phyloP scores from a whole-genome alignment of 2,329 filamentous ascomycete genomes.

The Hymenoscyphus fructigenus region DNA sequence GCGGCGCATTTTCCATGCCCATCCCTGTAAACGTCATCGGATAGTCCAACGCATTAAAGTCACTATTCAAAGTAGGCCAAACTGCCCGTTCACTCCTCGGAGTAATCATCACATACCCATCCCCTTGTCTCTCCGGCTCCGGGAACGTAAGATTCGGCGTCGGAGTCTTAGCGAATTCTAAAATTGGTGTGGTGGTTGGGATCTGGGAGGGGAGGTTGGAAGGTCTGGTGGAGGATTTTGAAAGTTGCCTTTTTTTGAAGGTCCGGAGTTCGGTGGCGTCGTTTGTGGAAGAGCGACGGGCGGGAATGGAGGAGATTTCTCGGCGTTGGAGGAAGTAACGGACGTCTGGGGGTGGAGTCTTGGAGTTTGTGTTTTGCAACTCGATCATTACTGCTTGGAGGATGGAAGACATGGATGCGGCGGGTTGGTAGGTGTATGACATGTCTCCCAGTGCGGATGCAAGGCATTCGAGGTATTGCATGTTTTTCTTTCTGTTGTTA shows the following conservation, averaged over 20 bases:
- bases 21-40: conserved; percentile 18
- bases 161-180: neutral
- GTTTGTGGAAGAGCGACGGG: conserved; percentile 29
- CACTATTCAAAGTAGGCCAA: conserved; percentile 19
- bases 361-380: conserved; percentile 35
- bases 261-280: conserved; percentile 13
- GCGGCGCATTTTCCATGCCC: conserved; percentile 1
- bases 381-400: conserved; percentile 53
- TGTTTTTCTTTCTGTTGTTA: conserved; percentile 41
- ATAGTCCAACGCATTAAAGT: conserved; percentile 22
- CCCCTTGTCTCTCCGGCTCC: neutral
- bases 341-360: conserved; percentile 17
- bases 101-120: conserved; percentile 22
- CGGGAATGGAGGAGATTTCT: conserved; percentile 21
- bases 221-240: conserved; percentile 14
- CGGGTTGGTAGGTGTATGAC: conserved; percentile 52
- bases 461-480: conserved; percentile 54
- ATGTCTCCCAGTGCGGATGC: conserved; percentile 52
- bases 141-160: neutral
- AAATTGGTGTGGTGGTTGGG: neutral
- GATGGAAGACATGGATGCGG: conserved; percentile 52
- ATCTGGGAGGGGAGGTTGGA: neutral
- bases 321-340: conserved; percentile 4
- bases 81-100: conserved; percentile 16
- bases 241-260: conserved; percentile 23